Evolutionary conservation across 2,329 filamentous ascomycete genomes (phyloP), one percentile per base, ranked within the genome.

Genomic region (Kalaharituber pfeilii): DNA sequence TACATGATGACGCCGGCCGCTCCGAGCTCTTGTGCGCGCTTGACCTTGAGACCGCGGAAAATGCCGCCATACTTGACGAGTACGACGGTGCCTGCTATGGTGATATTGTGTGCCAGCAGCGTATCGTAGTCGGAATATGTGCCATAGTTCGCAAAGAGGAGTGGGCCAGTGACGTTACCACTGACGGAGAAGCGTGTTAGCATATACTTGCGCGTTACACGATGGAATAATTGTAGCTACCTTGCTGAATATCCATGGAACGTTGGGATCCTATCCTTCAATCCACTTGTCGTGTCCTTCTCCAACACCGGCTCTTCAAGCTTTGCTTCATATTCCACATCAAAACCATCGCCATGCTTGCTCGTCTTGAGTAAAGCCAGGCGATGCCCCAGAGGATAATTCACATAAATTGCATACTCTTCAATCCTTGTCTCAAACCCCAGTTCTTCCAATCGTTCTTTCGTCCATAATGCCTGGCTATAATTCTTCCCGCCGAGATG

Each of bases 181-280:
- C 75, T 88, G 3, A 53, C 36, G 3, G n/a, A 3, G 3, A 9
- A 50, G 5, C 4, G 18, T 15, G 44, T 49, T 50, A 50, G 25
- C 18, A 18, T 25, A 6, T 20, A 26, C 20, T 2, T 36, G n/a
- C 18, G 45, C 39, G 4, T 42, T 9, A 52, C 18, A 11, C 24
- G 36, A 18, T n/a, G n/a, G n/a, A n/a, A n/a, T n/a, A n/a, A 18
- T 13, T 39, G 8, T 5, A 8, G 27, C n/a, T 53, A 53, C 52
- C 24, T 54, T 52, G 87, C 87, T 3, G 86, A 94, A 68, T 95
- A 96, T 52, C 89, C 91, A 65, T 96, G 89, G 71, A 96, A 96
- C 0, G 83, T 89, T 1, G 89, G 87, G 24, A 96, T 76, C 27
- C 86, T 75, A 63, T 87, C 76, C 8, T 76, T 69, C 47, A 86